A percentile compares a stretch with the other conserved stretches of the same genome.
Conservation (phyloP, 176 grass and related monocot genomes). For the Panicum miliaceum region DNA sequence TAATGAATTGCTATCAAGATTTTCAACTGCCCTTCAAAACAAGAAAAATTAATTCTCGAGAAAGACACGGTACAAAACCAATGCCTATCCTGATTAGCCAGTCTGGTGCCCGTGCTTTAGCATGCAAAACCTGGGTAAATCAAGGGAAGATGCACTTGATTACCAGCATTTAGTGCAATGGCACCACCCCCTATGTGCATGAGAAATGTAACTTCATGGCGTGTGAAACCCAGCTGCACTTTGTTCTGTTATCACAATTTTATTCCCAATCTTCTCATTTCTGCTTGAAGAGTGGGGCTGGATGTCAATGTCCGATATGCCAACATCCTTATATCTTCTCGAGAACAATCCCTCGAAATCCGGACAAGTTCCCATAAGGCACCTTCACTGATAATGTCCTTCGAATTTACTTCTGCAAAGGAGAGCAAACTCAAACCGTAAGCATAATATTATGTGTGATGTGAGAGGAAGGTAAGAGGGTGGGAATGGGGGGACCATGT, state of each 20-base stretch:
- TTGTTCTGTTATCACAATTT: conserved; percentile 64
- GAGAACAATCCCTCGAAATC: conserved; percentile 89
- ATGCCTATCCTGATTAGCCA: conserved; percentile 21
- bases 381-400: conserved; percentile 81
- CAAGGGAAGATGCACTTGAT: conserved; percentile 15
- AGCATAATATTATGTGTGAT: conserved; percentile 1
- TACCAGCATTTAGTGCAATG: conserved; percentile 30
- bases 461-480: neutral
- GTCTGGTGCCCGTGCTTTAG: neutral
- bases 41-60: conserved; percentile 19
- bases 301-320: conserved; percentile 83
- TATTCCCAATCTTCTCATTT: conserved; percentile 84
- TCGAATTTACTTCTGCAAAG: conserved; percentile 83
- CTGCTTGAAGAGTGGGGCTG: conserved; percentile 82
- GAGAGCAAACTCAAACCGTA: conserved; percentile 26
- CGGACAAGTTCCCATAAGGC: conserved; percentile 98
- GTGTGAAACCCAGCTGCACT: neutral
- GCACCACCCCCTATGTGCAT: conserved; percentile 12
- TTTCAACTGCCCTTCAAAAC: conserved; percentile 5
- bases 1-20: conserved; percentile 39
- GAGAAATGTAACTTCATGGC: neutral
- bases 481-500: conserved; percentile 58
- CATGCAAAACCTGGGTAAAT: conserved; percentile 33
- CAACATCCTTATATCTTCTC: conserved; percentile 91
- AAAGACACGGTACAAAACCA: conserved; percentile 13